Evolutionary conservation across 2,329 filamentous ascomycete species (phyloP).

Genomic region (Paracamarosporium sp.): DNA sequence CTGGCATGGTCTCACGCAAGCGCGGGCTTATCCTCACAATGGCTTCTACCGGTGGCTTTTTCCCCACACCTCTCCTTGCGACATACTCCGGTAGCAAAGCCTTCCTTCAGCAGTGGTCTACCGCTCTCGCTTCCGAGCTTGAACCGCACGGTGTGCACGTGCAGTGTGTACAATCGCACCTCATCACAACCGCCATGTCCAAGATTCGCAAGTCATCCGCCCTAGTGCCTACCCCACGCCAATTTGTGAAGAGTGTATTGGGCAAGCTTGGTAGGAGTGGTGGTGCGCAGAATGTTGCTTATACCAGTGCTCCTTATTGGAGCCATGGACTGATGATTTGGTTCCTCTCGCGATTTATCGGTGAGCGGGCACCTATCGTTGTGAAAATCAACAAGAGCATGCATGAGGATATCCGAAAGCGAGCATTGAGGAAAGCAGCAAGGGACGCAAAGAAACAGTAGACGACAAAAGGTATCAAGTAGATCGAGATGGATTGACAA

Average conservation of each 20-base stretch:
- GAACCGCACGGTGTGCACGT: constrained; percentile 82
- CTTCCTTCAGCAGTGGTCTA: constrained; percentile 96
- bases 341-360: constrained; percentile 69
- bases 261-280: constrained; percentile 80
- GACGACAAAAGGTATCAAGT: background rate
- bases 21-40: constrained; percentile 92
- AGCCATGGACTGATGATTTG: constrained; percentile 88
- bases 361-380: constrained; percentile 64
- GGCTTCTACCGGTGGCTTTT: constrained; percentile 93
- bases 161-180: constrained; percentile 89
- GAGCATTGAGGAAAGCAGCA: constrained; percentile 83
- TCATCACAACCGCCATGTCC: constrained; percentile 96
- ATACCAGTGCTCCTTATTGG: constrained; percentile 93
- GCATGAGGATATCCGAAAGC: constrained; percentile 82
- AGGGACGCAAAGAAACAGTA: constrained; percentile 75
- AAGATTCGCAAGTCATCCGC: constrained; percentile 84
- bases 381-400: constrained; percentile 70
- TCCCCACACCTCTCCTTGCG: constrained; percentile 89
- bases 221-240: constrained; percentile 79
- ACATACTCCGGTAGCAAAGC: constrained; percentile 98
- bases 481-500: background rate
- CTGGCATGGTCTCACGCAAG: constrained; percentile 83
- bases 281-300: constrained; percentile 77
- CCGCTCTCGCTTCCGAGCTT: constrained; percentile 82
- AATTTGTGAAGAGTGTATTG: constrained; percentile 81